Conservation (phyloP, 2,329 filamentous ascomycete genomes). For the Calonectria honghensis region DNA sequence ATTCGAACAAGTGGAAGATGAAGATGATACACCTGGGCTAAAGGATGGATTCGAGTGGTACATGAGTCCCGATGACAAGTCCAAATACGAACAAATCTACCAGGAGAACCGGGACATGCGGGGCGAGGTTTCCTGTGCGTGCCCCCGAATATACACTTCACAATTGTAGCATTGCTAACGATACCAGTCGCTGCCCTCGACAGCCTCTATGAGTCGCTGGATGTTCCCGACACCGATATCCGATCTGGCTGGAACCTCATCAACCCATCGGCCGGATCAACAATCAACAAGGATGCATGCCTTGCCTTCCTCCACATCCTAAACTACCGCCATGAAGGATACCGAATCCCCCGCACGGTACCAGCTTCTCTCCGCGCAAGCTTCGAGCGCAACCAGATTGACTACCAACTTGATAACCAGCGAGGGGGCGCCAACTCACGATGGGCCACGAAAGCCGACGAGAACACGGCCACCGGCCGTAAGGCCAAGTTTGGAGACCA, state of each 20-base stretch:
- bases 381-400: slow-evolving; percentile 97
- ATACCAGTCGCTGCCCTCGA: slow-evolving; percentile 83
- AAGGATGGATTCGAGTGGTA: slow-evolving; percentile 99
- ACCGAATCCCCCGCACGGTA: slow-evolving; percentile 92
- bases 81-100: slow-evolving; percentile 98
- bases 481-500: slow-evolving; percentile 99
- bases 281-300: slow-evolving; percentile 95
- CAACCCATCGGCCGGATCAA: slow-evolving; percentile 88
- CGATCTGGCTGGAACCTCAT: slow-evolving; percentile 97
- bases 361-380: slow-evolving; percentile 92
- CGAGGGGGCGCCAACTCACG: slow-evolving; percentile 78
- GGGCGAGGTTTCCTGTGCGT: slow-evolving; percentile 86
- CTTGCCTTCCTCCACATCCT: slow-evolving; percentile 97
- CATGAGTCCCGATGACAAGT: slow-evolving; percentile 93
- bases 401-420: slow-evolving; percentile 92
- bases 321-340: slow-evolving; percentile 96
- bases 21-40: slow-evolving; percentile 87
- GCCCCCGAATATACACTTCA: neutral
- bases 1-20: slow-evolving; percentile 90
- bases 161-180: slow-evolving; percentile 41
- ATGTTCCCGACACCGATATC: slow-evolving; percentile 85
- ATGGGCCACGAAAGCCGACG: slow-evolving; percentile 87
- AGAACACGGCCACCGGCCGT: slow-evolving; percentile 87
- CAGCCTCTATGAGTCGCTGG: slow-evolving; percentile 88
- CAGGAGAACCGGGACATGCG: slow-evolving; percentile 91